Base-by-base conservation (phyloP, 345 rosid genomes). In the Moricandia moricandioides region DNA sequence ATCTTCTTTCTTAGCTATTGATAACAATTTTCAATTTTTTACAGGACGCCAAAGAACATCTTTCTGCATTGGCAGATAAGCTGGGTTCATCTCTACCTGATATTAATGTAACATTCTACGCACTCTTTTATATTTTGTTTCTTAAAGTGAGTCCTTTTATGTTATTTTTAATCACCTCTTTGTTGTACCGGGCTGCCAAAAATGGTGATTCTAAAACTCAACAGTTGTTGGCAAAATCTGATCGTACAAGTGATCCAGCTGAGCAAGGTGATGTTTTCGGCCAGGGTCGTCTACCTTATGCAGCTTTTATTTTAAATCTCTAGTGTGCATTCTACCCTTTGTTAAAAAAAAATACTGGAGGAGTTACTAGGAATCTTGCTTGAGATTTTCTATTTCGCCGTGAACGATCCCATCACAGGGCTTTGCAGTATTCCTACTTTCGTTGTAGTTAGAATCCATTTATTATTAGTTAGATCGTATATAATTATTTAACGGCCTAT, bases 11-110 rank as follows among this genome's bases (percentile, higher is more conserved):
- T 71, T 7, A 26, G 17, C n/a, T 60, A 11, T 17, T 14, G 66
- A 55, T 71, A 21, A 6, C 60, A 10, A n/a, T n/a, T 51, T 58
- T 45, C 13, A 12, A 30, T 51, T 35, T 17, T 26, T 73, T 83
- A 54, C 89, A 95, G 99, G 99, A 95, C 78, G 98, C 97, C 59
- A 95, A 92, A 84, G 97, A 90, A 86, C 97, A 92, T 84, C 94
- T 95, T 69, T 88, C 88, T 57, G 98, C 99, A 5, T 71, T 95
- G 80, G 99, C 93, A 49, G 94, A 92, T 88, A 85, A 90, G 86
- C 87, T 95, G 84, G 98, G 97, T 72, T 71, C 88, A n/a, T 89
- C 98, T 52, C 84, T 95, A 78, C 85, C 93, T 11, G 97, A 87
- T 78, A 95, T 92, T 70, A 86, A 90, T 81, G 98, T 95, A 92